Evolutionary conservation across 2,329 filamentous ascomycete species (phyloP), one percentile per base, ranked within the genome.

Genomic region (Diaporthe sp.): DNA sequence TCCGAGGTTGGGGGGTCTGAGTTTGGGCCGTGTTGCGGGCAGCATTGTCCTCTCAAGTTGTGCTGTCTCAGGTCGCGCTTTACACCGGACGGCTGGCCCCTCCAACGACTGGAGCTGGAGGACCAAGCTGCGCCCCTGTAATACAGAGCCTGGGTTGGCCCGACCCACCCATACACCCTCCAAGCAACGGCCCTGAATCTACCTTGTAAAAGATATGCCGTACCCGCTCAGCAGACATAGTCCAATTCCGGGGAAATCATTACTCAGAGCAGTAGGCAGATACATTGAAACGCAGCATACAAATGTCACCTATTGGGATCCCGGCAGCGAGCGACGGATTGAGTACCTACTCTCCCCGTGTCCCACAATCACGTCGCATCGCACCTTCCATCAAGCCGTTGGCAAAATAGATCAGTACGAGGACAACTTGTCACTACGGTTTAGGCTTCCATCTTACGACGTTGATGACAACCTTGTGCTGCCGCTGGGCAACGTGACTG

Each of bases 41-140:
- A 28, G 49, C 65, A 42, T 69, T 69, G 65, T 55, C 37, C 49
- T 69, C 65, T 69, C 46, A 25, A 53, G 46, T 42, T 69, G 65
- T 69, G 49, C 65, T 69, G 65, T 69, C 65, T 69, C 65, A 69
- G 65, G 65, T 68, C 55, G 65, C 65, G 44, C 61, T 65, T 51
- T 67, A 7, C 61, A 67, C 61, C 44, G 22, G 46, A 4, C 44
- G 31, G 28, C 31, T 53, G 46, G 65, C 65, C 65, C 65, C 65
- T 68, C 65, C 46, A 51, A 68, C 31, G 22, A 39, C 65, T 69
- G 65, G 65, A 69, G 65, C 65, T 68, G 65, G 65, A 55, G 65
- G 65, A 55, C 65, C 65, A 55, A 69, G 65, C 65, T 55, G 46
- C 10, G 65, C 46, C 65, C 65, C 65, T 69, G 65, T 69, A 69